Evolutionary conservation across 495 filamentous ascomycete species (phyloP).

Genomic region (Talaromyces ruber): DNA sequence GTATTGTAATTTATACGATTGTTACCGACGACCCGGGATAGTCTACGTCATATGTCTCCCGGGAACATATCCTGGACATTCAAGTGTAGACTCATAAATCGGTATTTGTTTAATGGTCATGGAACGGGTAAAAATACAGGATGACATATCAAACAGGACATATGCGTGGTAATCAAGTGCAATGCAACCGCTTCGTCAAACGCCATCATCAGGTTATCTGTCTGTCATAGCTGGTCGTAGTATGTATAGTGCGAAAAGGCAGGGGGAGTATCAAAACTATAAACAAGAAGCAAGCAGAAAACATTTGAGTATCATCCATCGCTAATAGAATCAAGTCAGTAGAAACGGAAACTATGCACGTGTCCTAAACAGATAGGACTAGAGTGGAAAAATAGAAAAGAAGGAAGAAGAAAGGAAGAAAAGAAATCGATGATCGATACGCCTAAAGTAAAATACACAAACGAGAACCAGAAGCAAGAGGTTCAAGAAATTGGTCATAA

Average conservation of each 20-base stretch:
- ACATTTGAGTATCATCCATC: not conserved
- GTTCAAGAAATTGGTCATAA: slow-evolving; percentile 2
- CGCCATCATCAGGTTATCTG: not conserved
- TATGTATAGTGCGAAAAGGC: not conserved
- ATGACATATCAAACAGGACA: not conserved
- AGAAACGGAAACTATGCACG: not conserved
- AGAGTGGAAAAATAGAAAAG: not conserved
- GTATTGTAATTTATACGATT: not conserved
- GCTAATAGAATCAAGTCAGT: not conserved
- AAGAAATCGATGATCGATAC: not conserved
- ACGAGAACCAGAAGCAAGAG: not conserved
- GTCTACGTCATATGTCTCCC: not conserved
- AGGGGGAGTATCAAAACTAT: not conserved
- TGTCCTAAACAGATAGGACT: not conserved
- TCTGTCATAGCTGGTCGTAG: not conserved
- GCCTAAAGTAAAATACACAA: not conserved
- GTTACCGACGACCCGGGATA: not conserved
- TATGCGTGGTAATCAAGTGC: not conserved
- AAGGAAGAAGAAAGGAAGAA: not conserved
- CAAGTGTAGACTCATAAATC: not conserved
- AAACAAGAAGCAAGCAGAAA: not conserved
- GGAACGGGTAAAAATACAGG: not conserved
- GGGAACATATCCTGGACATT: not conserved
- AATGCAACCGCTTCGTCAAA: not conserved
- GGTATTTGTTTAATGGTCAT: not conserved